These are phyloP conservation scores for Schizothecium vesticola DNA, from an alignment of 495 filamentous ascomycete species.

Conservation along the genomic window DNA sequence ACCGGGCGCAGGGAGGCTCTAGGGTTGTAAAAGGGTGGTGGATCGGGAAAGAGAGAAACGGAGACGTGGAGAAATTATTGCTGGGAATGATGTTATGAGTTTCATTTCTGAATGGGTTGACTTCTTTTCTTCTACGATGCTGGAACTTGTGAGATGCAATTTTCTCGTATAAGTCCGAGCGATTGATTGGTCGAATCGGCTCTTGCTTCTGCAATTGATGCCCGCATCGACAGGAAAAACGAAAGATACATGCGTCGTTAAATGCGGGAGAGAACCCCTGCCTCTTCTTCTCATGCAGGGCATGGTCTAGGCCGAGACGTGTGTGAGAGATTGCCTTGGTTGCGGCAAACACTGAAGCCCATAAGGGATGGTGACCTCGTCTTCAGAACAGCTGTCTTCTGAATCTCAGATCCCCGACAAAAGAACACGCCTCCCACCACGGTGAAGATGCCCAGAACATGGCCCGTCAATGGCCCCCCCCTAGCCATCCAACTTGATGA, in stretches of 20 bases:
- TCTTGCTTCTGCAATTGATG: neutral
- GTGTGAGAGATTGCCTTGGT: neutral
- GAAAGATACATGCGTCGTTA: neutral
- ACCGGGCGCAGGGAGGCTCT: slow-evolving; percentile 16
- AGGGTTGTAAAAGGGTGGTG: neutral
- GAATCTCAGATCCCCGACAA: neutral
- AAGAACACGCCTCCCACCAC: neutral
- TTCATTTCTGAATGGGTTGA: neutral
- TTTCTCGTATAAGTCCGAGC: neutral
- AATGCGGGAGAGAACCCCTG: neutral
- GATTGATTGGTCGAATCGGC: neutral
- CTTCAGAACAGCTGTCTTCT: neutral
- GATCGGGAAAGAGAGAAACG: no score
- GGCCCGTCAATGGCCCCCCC: neutral
- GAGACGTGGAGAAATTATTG: neutral
- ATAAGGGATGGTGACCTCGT: neutral
- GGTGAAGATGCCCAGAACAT: neutral
- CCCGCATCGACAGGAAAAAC: no score
- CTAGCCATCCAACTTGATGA: slow-evolving; percentile 2
- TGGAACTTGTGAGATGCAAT: neutral
- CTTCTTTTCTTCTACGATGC: neutral
- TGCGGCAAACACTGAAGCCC: neutral
- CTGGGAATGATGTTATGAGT: neutral
- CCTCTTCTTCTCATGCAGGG: no score
- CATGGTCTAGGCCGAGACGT: neutral